These are phyloP conservation scores for Trametes coccinea DNA, from an alignment of 768 basidiomycete species.

Conservation along the genomic window DNA sequence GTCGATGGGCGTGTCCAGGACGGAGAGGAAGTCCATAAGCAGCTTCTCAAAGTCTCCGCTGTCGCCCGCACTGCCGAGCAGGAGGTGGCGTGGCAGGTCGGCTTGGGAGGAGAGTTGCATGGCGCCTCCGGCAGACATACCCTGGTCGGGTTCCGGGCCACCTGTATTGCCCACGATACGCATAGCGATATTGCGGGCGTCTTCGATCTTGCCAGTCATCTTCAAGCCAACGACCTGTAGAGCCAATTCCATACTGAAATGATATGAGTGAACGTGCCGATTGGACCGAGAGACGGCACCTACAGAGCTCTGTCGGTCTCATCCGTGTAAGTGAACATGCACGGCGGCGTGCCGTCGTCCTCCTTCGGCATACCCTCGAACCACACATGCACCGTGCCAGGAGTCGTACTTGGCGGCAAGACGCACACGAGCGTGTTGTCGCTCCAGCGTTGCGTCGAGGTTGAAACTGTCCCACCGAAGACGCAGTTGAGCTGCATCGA, in stretches of 20 bases:
- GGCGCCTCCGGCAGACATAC: conserved; percentile 28
- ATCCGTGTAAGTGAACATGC: conserved; percentile 87
- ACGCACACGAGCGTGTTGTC: conserved; percentile 92
- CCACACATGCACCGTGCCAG: conserved; percentile 89
- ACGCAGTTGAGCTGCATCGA: conserved; percentile 70
- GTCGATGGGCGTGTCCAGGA: conserved; percentile 69
- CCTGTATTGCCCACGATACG: conserved; percentile 83
- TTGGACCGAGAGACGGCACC: conserved; percentile 35
- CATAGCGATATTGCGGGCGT: conserved; percentile 91
- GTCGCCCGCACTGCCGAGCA: conserved; percentile 56
- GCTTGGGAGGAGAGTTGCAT: conserved; percentile 56
- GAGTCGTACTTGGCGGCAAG: conserved; percentile 75
- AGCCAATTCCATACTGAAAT: conserved; percentile 86
- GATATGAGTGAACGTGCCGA: conserved; percentile 9
- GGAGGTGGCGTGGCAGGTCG: conserved; percentile 49
- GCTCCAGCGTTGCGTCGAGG: conserved; percentile 88
- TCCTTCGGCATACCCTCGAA: conserved; percentile 74
- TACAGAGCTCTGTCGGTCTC: conserved; percentile 87
- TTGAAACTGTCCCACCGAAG: conserved; percentile 82
- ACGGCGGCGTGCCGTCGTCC: conserved; percentile 54
- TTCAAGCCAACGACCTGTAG: conserved; percentile 93
- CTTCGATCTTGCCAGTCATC: conserved; percentile 95
- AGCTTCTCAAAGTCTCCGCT: conserved; percentile 66
- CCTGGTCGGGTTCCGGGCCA: conserved; percentile 44
- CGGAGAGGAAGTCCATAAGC: conserved; percentile 76